These are phyloP conservation scores for Starmera caribaea DNA, from an alignment of 805 yeast species.

Conservation along the genomic window DNA sequence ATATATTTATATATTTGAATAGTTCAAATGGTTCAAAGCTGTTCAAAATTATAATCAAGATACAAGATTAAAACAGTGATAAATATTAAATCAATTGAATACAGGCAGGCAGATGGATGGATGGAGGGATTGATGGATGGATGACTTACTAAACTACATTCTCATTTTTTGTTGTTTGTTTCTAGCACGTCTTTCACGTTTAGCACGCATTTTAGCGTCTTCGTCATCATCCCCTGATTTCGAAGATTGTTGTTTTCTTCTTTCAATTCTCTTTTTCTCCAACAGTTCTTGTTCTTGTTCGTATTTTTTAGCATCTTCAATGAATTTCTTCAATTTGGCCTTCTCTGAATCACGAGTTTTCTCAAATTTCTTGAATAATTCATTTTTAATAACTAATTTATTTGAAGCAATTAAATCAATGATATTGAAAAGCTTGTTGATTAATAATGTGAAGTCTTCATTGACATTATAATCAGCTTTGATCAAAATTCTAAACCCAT, in stretches of 20 bases:
- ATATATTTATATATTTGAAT: too few relatives aligned
- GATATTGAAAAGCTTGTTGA: constrained; percentile 28
- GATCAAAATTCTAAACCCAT: constrained; percentile 42
- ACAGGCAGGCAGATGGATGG: too few relatives aligned
- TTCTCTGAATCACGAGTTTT: constrained; percentile 71
- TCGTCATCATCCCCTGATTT: constrained; percentile 74
- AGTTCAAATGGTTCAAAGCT: background rate
- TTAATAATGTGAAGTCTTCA: constrained; percentile 44
- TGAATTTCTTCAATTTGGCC: constrained; percentile 56
- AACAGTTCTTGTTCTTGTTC: constrained; percentile 60
- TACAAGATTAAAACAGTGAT: constrained; percentile 24
- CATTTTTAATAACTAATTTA: constrained; percentile 55
- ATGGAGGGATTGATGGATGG: too few relatives aligned
- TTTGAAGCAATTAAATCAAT: constrained; percentile 34
- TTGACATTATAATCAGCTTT: constrained; percentile 40
- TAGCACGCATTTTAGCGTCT: constrained; percentile 72
- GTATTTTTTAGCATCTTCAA: constrained; percentile 59
- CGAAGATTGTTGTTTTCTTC: constrained; percentile 48
- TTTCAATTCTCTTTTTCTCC: constrained; percentile 56
- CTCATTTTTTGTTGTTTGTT: constrained; percentile 45
- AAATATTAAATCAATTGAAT: too few relatives aligned
- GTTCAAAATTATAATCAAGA: constrained; percentile 37
- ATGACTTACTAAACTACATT: constrained; percentile 6
- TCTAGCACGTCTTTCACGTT: constrained; percentile 66
- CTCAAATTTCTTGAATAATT: constrained; percentile 64